Evolutionary conservation across 441 rosid genomes (phyloP).

Genomic region (Populus hybrid): DNA sequence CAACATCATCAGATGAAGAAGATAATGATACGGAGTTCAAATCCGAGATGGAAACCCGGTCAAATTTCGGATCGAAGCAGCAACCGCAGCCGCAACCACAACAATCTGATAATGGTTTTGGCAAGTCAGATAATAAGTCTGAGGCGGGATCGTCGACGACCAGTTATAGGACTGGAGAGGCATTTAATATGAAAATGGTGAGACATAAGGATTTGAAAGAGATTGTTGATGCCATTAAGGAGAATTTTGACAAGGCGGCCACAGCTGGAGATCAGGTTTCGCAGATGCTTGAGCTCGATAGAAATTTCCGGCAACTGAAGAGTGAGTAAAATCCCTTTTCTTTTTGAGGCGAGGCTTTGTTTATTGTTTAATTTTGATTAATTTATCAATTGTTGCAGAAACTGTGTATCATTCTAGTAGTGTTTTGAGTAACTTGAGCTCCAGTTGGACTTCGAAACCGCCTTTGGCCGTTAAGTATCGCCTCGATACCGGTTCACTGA

Average conservation of each 20-base stretch:
- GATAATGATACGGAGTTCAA: constrained; percentile 49
- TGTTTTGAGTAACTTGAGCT: constrained; percentile 76
- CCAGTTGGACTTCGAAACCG: constrained; percentile 90
- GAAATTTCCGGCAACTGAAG: constrained; percentile 76
- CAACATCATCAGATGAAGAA: constrained; percentile 37
- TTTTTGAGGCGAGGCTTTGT: not conserved
- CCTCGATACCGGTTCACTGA: constrained; percentile 56
- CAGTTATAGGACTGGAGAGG: constrained; percentile 50
- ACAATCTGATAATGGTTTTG: constrained; percentile 24
- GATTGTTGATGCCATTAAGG: constrained; percentile 74
- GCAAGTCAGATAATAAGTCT: constrained; percentile 37
- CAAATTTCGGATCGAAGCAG: constrained; percentile 39
- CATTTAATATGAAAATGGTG: constrained; percentile 66
- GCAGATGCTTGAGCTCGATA: constrained; percentile 85
- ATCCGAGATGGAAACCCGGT: constrained; percentile 63
- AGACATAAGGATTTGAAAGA: constrained; percentile 90
- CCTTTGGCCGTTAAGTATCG: constrained; percentile 87
- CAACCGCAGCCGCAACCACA: not conserved
- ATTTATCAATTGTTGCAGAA: constrained; percentile 33
- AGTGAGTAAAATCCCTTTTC: constrained; percentile 38
- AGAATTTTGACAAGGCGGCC: constrained; percentile 79
- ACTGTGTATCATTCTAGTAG: constrained; percentile 93
- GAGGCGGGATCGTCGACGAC: constrained; percentile 52
- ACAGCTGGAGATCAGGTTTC: constrained; percentile 72
- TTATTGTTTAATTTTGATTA: constrained; percentile 9